Conservation (phyloP, 2,329 filamentous ascomycete species). For the Huntiella abstrusa region DNA sequence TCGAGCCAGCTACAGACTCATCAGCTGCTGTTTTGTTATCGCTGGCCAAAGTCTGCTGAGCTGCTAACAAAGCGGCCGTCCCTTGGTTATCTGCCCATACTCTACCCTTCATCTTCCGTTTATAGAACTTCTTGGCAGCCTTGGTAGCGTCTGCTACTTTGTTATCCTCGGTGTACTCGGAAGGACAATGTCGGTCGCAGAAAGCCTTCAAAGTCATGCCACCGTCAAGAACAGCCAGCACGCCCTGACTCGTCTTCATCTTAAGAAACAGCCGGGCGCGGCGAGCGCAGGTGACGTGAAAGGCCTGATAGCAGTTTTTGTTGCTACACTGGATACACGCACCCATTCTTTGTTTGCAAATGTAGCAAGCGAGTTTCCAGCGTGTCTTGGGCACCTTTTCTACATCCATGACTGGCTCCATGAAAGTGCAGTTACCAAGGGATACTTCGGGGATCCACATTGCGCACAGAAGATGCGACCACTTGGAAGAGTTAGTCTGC, state of each 20-base stretch:
- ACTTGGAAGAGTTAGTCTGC: conserved; percentile 88
- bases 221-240: conserved; percentile 57
- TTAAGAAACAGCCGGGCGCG: conserved; percentile 74
- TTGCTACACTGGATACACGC: conserved; percentile 97
- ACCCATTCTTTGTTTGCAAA: conserved; percentile 93
- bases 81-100: conserved; percentile 86
- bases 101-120: conserved; percentile 68
- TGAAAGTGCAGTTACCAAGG: conserved; percentile 86
- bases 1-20: conserved; percentile 12
- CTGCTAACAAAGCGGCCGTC: conserved; percentile 63
- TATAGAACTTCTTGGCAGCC: conserved; percentile 78
- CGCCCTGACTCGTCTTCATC: conserved; percentile 85
- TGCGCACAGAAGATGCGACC: conserved; percentile 88
- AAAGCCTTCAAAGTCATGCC: conserved; percentile 78
- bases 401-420: conserved; percentile 95
- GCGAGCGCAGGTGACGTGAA: conserved; percentile 90
- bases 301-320: conserved; percentile 90
- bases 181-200: conserved; percentile 85
- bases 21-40: background rate
- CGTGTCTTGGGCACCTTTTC: conserved; percentile 90
- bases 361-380: conserved; percentile 90
- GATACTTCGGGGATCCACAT: conserved; percentile 98
- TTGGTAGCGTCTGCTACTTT: conserved; percentile 62
- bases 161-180: conserved; percentile 75
- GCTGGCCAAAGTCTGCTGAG: conserved; percentile 33